These are phyloP conservation scores for Neospora caninum DNA, from an alignment of 169 alveolate genomes.

Conservation along the genomic window DNA sequence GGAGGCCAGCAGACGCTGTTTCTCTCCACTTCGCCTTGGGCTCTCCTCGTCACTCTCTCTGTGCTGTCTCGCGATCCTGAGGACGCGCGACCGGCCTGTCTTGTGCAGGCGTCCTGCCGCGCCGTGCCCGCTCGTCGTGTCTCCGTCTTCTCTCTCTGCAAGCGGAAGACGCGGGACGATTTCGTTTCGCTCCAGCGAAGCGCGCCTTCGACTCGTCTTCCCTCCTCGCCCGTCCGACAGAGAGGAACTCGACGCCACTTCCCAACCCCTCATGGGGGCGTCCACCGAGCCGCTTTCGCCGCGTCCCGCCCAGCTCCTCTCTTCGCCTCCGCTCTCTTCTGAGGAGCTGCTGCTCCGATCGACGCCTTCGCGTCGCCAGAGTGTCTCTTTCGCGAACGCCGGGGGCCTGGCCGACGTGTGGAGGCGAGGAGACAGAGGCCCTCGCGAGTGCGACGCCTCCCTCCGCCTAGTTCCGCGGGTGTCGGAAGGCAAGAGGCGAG, in stretches of 20 bases:
- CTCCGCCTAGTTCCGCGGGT: background rate
- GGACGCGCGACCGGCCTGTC: too few species aligned
- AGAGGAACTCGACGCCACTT: background rate
- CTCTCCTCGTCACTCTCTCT: too few species aligned
- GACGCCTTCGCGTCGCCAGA: background rate
- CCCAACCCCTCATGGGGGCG: background rate
- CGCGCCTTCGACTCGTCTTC: background rate
- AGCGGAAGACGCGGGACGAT: background rate
- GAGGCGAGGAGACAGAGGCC: background rate
- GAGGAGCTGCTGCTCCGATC: background rate
- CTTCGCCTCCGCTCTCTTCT: background rate
- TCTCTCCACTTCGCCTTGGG: too few species aligned
- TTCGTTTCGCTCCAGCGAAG: background rate
- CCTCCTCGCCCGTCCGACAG: background rate
- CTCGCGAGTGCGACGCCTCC: too few species aligned
- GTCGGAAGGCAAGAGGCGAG: background rate
- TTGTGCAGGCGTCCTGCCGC: too few species aligned
- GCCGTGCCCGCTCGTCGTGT: background rate
- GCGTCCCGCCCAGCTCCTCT: background rate
- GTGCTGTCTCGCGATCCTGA: too few species aligned
- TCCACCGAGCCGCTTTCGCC: background rate
- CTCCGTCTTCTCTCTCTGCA: background rate
- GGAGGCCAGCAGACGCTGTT: background rate
- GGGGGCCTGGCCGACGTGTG: too few species aligned
- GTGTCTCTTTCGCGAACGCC: too few species aligned